phyloP scores from a whole-genome alignment of 176 grass and related monocot species.

The Aegilops sharonensis region DNA sequence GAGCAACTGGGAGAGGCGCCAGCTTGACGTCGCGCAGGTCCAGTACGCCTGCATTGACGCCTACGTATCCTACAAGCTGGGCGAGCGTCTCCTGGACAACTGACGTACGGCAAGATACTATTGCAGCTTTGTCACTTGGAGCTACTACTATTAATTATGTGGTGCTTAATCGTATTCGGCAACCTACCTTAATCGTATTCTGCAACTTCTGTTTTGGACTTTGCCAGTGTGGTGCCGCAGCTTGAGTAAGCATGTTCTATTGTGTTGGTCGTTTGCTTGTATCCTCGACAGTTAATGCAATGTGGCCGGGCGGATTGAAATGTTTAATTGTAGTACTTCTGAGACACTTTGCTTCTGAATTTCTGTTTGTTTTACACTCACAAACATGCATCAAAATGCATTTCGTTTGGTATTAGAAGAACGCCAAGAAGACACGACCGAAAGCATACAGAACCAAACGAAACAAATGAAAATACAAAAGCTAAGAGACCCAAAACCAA shows the following conservation, averaged over 20 bases:
- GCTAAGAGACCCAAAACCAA: too few species aligned
- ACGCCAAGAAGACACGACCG: too few species aligned
- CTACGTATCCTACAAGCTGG: constrained; percentile 59
- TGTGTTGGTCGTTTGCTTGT: neutral
- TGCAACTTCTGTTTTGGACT: neutral
- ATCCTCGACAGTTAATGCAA: neutral
- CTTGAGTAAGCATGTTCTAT: neutral
- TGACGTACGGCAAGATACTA: neutral
- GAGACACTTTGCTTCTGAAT: neutral
- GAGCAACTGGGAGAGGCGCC: constrained; percentile 54
- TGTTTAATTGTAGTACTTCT: neutral
- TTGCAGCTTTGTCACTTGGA: neutral
- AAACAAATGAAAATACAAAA: too few species aligned
- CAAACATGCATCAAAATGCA: neutral
- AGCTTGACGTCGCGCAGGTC: constrained; percentile 32
- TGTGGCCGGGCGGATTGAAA: neutral
- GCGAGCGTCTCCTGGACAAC: constrained; percentile 23
- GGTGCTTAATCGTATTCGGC: neutral
- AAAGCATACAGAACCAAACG: too few species aligned
- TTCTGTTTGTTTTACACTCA: neutral
- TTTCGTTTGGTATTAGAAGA: neutral
- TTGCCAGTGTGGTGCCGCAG: neutral
- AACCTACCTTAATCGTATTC: neutral
- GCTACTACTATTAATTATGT: neutral
- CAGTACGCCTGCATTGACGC: constrained; percentile 58